These are phyloP conservation scores for Ochetophila trinervis DNA, from an alignment of 306 rosid species.

Conservation along the genomic window DNA sequence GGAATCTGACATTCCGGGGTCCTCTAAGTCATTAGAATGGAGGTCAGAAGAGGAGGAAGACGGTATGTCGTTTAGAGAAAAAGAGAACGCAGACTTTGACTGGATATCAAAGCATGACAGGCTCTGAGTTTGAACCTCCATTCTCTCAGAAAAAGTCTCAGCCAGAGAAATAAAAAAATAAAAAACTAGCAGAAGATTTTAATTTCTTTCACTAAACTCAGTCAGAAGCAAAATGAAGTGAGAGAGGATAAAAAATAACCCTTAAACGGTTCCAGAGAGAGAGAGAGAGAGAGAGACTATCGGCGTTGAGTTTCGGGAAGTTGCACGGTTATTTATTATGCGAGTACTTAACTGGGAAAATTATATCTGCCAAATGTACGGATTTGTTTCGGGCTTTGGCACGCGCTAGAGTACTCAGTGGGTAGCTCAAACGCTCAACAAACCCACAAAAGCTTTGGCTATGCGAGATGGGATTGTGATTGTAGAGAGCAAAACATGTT, in stretches of 20 bases:
- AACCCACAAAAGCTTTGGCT: too few relatives aligned
- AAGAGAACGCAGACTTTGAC: constrained; percentile 31
- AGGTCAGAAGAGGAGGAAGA: constrained; percentile 9
- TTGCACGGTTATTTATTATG: too few relatives aligned
- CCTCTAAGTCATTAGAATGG: constrained; percentile 1
- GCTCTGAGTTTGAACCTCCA: constrained; percentile 51
- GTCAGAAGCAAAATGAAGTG: neutral
- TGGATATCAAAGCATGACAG: constrained; percentile 29
- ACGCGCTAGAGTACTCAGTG: too few relatives aligned
- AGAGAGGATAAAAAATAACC: neutral
- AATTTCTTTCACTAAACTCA: neutral
- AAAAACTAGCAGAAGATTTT: too few relatives aligned
- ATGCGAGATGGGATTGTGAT: too few relatives aligned
- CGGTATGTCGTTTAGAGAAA: constrained; percentile 17
- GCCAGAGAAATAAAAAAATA: constrained; percentile 5
- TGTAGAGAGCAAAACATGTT: too few relatives aligned
- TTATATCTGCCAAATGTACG: too few relatives aligned
- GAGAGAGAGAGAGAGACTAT: neutral
- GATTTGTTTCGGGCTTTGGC: too few relatives aligned
- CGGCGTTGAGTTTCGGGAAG: neutral
- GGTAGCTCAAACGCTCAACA: too few relatives aligned
- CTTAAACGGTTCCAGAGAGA: too few relatives aligned
- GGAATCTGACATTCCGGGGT: constrained; percentile 22
- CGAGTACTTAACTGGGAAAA: too few relatives aligned
- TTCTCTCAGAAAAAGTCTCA: constrained; percentile 1